Evolutionary conservation across 2,329 filamentous ascomycete species (phyloP), one percentile per base, ranked within the genome.

Genomic region (Zymoseptoria crescenta): DNA sequence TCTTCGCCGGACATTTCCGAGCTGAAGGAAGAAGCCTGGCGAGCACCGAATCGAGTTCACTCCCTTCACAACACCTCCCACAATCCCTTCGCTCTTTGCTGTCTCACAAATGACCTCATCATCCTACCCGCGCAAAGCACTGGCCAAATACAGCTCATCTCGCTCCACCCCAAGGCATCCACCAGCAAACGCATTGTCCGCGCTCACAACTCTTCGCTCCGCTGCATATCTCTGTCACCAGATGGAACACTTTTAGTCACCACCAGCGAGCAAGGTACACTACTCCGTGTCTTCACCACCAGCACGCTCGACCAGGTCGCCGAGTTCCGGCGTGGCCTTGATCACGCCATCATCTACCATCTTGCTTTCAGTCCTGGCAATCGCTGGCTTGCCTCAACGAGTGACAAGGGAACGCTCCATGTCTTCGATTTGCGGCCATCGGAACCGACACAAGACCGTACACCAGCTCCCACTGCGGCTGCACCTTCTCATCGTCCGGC

Each of bases 371-470:
- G 89, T 20, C 92, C 92, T 0, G 86, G 86, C 0, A 89, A 88
- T 55, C 83, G 81, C 50, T 82, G 91, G 70, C 81, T 97, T 9
- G 94, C 94, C 27, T 93, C 91, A 62, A 97, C 93, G 0, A 96
- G 92, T 1, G 94, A 99, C 79, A 99, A 97, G 75, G 92, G 90
- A 5, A 99, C 92, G 0, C 80, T 99, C 9, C 94, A 99, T 74
- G 83, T 99, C 45, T 99, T 96, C 71, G 91, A 97, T 69, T 81
- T 96, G 0, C 87, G 87, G 3, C 81, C 83, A 60, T 76, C 79
- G 8, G 59, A 61, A 50, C 24, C 64, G 27, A 53, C 56, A n/a
- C 56, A 59, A 35, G 19, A 49, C 8, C 35, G 13, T 6, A n/a
- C 35, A 45, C 4, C 35, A n/a, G 35, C 35, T 45, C 35, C 35